phyloP scores from a whole-genome alignment of 148 eudicot genomes.

The Rhododendron vialii region DNA sequence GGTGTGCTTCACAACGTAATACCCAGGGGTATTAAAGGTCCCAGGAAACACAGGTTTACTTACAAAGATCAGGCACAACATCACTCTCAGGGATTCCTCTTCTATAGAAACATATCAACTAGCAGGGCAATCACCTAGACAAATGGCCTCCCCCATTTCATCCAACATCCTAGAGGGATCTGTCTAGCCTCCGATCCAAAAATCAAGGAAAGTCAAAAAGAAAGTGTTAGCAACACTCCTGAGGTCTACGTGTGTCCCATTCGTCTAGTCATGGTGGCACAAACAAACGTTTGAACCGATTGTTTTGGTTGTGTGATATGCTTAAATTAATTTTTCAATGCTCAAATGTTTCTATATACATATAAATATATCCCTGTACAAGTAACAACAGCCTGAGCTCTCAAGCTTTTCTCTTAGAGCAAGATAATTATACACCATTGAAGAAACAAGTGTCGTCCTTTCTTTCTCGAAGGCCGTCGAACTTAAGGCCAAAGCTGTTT shows the following conservation, averaged over 20 bases:
- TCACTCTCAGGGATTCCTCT: background rate
- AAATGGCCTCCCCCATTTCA: background rate
- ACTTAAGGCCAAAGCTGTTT: background rate
- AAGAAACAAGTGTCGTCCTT: background rate
- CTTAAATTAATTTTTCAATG: background rate
- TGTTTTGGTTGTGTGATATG: background rate
- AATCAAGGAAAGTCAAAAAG: background rate
- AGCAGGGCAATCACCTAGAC: background rate
- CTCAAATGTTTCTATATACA: background rate
- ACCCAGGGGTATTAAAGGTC: background rate
- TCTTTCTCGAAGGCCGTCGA: background rate
- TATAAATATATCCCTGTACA: background rate
- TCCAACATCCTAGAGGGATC: background rate
- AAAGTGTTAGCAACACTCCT: background rate
- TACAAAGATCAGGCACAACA: background rate
- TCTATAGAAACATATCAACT: background rate
- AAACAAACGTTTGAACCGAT: background rate
- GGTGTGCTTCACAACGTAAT: background rate
- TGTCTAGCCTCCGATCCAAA: background rate
- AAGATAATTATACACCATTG: background rate
- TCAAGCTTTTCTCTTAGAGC: background rate
- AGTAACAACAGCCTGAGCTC: conserved; percentile 1
- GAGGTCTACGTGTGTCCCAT: background rate
- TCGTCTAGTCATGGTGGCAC: background rate
- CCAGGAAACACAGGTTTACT: background rate